Evolutionary conservation across 768 basidiomycete species (phyloP).

Genomic region (Hypholoma fasciculare): DNA sequence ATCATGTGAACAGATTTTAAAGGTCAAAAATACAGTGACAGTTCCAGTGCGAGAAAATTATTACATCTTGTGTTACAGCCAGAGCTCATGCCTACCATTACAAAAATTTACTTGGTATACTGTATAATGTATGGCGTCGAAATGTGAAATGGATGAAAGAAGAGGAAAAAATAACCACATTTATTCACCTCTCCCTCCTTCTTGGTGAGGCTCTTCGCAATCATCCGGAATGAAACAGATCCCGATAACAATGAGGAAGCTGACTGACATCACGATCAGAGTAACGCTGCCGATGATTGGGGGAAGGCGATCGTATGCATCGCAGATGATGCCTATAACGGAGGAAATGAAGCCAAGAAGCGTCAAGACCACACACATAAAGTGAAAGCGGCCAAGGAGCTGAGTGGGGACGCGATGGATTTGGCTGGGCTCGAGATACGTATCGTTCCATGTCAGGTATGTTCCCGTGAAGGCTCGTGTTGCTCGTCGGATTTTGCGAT

Average conservation of each 20-base stretch:
- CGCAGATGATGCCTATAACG: conserved; percentile 14
- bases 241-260: background rate
- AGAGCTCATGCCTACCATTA: too few relatives aligned
- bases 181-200: too few relatives aligned
- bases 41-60: too few relatives aligned
- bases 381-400: conserved; percentile 12
- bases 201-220: background rate
- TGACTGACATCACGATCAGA: background rate
- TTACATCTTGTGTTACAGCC: too few relatives aligned
- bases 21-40: too few relatives aligned
- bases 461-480: background rate
- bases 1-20: too few relatives aligned
- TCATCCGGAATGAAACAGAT: background rate
- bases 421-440: background rate
- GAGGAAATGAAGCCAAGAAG: conserved; percentile 11
- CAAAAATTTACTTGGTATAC: too few relatives aligned
- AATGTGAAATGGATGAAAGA: too few relatives aligned
- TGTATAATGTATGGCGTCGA: too few relatives aligned
- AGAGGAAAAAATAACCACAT: too few relatives aligned
- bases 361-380: conserved; percentile 13
- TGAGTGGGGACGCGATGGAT: conserved; percentile 4
- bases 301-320: conserved; percentile 15
- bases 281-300: background rate
- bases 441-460: background rate
- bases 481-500: background rate